These are phyloP conservation scores for Nakazawaea siamensis DNA, from an alignment of 805 yeast genomes.

Conservation along the genomic window DNA sequence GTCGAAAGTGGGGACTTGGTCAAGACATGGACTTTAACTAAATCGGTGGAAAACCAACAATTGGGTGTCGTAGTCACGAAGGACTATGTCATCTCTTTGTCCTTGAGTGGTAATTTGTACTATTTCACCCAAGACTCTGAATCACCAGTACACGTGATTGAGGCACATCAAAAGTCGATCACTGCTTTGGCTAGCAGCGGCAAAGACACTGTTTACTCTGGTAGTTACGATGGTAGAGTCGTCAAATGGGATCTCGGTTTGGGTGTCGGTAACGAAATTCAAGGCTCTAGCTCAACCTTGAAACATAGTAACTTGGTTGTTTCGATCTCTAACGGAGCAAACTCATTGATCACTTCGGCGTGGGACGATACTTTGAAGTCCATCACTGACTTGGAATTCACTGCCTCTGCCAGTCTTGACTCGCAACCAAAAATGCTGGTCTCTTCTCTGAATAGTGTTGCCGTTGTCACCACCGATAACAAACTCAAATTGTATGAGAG, in stretches of 20 bases:
- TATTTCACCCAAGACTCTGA: slow-evolving; percentile 37
- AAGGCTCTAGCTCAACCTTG: slow-evolving; percentile 21
- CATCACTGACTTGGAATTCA: slow-evolving; percentile 20
- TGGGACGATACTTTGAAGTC: slow-evolving; percentile 80
- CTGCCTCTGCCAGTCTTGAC: slow-evolving; percentile 26
- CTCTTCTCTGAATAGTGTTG: slow-evolving; percentile 25
- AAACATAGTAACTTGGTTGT: slow-evolving; percentile 62
- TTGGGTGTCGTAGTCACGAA: slow-evolving; percentile 72
- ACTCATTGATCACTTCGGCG: slow-evolving; percentile 43
- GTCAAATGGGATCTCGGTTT: slow-evolving; percentile 43
- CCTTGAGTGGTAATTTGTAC: slow-evolving; percentile 65
- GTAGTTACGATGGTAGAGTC: slow-evolving; percentile 78
- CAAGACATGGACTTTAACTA: slow-evolving; percentile 43
- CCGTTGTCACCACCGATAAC: slow-evolving; percentile 37
- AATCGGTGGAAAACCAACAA: slow-evolving; percentile 55
- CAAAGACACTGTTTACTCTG: slow-evolving; percentile 35
- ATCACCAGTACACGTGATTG: slow-evolving; percentile 31
- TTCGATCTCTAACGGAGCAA: slow-evolving; percentile 28
- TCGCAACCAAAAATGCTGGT: slow-evolving; percentile 42
- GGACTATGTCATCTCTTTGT: slow-evolving; percentile 51
- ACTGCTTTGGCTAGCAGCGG: slow-evolving; percentile 38
- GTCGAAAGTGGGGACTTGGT: slow-evolving; percentile 32
- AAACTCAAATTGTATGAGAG: slow-evolving; percentile 25
- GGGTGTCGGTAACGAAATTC: slow-evolving; percentile 27
- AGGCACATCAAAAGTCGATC: slow-evolving; percentile 80